Evolutionary conservation across 768 basidiomycete species (phyloP).

Genomic region (Panaeolus cyanescens): DNA sequence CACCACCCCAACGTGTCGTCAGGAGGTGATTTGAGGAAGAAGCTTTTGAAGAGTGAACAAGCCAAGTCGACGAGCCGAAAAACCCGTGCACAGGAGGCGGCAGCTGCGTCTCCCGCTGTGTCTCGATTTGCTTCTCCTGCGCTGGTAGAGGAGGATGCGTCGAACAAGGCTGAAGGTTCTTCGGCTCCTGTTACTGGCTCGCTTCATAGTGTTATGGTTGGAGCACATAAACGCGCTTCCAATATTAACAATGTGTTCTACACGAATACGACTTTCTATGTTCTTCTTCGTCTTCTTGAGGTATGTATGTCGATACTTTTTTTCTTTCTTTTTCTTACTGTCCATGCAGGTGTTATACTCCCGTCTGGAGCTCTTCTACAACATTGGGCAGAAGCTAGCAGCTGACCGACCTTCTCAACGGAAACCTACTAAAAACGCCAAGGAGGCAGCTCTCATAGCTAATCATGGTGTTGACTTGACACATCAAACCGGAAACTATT

Average conservation of each 20-base stretch:
- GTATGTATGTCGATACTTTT: conserved; percentile 42
- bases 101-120: conserved; percentile 50
- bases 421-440: conserved; percentile 2
- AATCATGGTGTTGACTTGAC: conserved; percentile 5
- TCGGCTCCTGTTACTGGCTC: not conserved
- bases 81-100: conserved; percentile 53
- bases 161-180: conserved; percentile 18
- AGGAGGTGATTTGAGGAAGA: conserved; percentile 74
- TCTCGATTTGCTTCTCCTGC: conserved; percentile 70
- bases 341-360: conserved; percentile 72
- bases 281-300: conserved; percentile 82
- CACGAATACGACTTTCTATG: conserved; percentile 88
- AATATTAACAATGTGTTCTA: conserved; percentile 71
- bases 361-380: conserved; percentile 77
- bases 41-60: conserved; percentile 79
- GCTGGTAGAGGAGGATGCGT: conserved; percentile 43
- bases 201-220: conserved; percentile 4
- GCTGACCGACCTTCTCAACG: not conserved
- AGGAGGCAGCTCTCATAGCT: conserved; percentile 6
- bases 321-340: conserved; percentile 6
- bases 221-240: conserved; percentile 19
- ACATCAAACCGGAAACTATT: conserved; percentile 47
- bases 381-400: not conserved
- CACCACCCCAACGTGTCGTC: conserved; percentile 19
- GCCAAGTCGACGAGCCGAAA: conserved; percentile 68